Base-by-base conservation (phyloP, 1,284 basidiomycete species). In the Mycosarcoma maydis region DNA sequence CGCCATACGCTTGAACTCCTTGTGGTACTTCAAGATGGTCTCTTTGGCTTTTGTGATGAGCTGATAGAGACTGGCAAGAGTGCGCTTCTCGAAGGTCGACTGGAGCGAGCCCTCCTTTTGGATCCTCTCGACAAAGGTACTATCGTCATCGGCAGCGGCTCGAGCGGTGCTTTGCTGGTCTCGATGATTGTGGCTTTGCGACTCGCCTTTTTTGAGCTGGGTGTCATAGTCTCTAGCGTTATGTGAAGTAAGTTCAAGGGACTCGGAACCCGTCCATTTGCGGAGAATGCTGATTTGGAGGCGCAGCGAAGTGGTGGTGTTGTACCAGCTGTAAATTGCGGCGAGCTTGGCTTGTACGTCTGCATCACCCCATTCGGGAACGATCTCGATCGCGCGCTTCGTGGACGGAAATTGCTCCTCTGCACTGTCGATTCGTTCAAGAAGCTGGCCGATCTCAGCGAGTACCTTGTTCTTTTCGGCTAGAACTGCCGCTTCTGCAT, bases 61-160 rank as follows among this genome's bases (percentile, higher is more conserved):
- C 17, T 88, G 86, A 80, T 94, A 90, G 19, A 96, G 88, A 32
- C 92, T 92, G 43, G 89, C 88, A 72, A 98, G 87, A 57, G 93
- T 93, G 23, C 93, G 91, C 78, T 91, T 92, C 83, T 96, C 93
- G 80, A 98, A 98, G 3, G 92, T 94, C 47, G 90, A 87, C 82
- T 96, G 91, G 75, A 98, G 89, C 16, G 90, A 91, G 77, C 97
- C 95, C 83, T 98, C 96, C 82, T 98, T 98, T 60, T 98, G 87
- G 36, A 98, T 86, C 33, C 93, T 88, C 82, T 98, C 96, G 30
- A 98, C 90, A 80, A 98, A 98, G 3, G 77, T 78, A 32, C 52
- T 69, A 7, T 72, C 73, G 14, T 77, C 72, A 10, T 64, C 50
- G 16, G 60, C 59, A 20, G 57, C 40, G 13, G 59, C 30, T 23